Conservation (phyloP, 2,329 filamentous ascomycete species). For the Ceratocystiopsis brevicomis region DNA sequence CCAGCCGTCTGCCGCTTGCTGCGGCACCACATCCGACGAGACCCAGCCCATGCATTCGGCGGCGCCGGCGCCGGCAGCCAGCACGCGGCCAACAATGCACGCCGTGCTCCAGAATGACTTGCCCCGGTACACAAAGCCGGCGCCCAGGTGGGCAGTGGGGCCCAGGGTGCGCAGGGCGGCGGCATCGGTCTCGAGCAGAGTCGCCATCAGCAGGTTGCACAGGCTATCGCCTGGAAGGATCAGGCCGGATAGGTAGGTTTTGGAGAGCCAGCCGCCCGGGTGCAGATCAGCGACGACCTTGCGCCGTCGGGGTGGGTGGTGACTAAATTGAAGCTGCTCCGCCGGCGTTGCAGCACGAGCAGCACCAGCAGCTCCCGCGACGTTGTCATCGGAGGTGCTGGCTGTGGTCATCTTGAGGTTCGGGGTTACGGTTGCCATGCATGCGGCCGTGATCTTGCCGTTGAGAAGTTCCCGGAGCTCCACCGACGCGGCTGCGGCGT, state of each 20-base stretch:
- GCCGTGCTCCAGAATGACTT: conserved; percentile 53
- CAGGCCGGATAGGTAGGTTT: conserved; percentile 46
- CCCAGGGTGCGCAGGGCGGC: conserved; percentile 39
- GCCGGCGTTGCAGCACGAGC: conserved; percentile 6
- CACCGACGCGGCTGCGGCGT: conserved; percentile 12
- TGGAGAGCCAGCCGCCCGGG: conserved; percentile 45
- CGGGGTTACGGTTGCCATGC: no score
- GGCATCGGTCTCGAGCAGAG: conserved; percentile 44
- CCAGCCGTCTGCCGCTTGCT: conserved; percentile 30
- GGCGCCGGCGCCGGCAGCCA: conserved; percentile 42
- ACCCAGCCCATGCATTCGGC: conserved; percentile 52
- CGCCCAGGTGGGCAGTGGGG: conserved; percentile 40
- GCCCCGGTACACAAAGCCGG: conserved; percentile 42
- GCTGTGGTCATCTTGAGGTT: no score
- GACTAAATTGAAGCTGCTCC: conserved; percentile 10
- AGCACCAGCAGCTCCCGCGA: no score
- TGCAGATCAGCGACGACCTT: conserved; percentile 39
- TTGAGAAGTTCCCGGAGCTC: conserved; percentile 16
- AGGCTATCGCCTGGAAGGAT: conserved; percentile 45
- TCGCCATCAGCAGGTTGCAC: conserved; percentile 45
- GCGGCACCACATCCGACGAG: conserved; percentile 38
- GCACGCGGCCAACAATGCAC: conserved; percentile 44
- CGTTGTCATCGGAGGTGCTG: no score
- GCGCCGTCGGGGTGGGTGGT: conserved; percentile 24
- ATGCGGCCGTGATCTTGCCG: conserved; percentile 16